Evolutionary conservation across 2,329 filamentous ascomycete genomes (phyloP), one percentile per base, ranked within the genome.

Genomic region (Aspergillus quadricinctus): DNA sequence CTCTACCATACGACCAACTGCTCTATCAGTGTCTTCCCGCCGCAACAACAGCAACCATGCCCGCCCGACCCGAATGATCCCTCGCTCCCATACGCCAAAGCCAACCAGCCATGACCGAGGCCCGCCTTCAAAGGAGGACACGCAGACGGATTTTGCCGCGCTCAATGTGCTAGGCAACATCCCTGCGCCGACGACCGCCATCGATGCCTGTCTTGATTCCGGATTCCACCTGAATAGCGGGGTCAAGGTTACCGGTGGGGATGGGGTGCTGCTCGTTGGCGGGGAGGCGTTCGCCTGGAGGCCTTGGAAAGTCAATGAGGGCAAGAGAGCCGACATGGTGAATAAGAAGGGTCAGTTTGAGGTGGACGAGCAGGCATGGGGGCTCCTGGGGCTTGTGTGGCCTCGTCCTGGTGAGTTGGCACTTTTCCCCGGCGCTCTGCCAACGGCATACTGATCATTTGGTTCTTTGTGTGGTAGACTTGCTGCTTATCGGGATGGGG

Each of bases 201-300:
- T 99, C 48, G 92, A 97, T 65, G 86, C 88, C 5, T 96, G 90
- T 75, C 84, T 89, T 57, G 78, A 82, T 57, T 87, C 93, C 66
- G 94, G 94, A 1, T 99, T 99, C 73, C 85, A 88, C 61, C 80
- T 99, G 48, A 89, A 94, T 74, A 95, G 87, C 65, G 92, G 92
- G 10, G 77, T 89, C 37, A 86, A 83, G 53, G 84, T 96, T 29
- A 76, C 78, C 1, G 84, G 84, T 48, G 87, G 88, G 0, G 81
- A 84, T 52, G 93, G 91, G 0, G 83, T 92, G 27, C 71, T 99
- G 59, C 80, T 99, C 4, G 82, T 97, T 1, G 88, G 86, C 43
- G 93, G 93, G 5, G 92, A 97, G 74, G 92, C 88, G 0, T 97
- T 97, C 72, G 77, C 80, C 51, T 99, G 94, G 94, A 79, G 83